Evolutionary conservation across 805 yeast genomes (phyloP).

Genomic region (Dipodascus geniculatus): DNA sequence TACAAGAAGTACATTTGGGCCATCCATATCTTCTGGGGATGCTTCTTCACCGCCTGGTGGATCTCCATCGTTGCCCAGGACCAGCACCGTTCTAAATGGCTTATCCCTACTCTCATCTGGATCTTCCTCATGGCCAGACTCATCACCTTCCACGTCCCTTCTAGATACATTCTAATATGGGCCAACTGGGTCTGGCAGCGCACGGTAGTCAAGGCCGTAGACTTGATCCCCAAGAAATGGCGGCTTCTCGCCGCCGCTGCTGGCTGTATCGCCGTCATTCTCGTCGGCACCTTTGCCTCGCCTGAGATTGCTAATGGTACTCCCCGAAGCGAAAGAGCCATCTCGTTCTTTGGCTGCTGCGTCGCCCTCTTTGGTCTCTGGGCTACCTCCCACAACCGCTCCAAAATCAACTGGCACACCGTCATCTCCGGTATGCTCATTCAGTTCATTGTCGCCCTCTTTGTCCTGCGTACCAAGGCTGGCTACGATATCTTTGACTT

Average conservation of each 20-base stretch:
- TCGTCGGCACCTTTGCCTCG: conserved; percentile 38
- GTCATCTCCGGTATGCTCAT: conserved; percentile 49
- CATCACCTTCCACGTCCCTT: conserved; percentile 38
- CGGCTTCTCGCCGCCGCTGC: conserved; percentile 35
- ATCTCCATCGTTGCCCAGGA: conserved; percentile 40
- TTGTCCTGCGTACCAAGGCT: conserved; percentile 45
- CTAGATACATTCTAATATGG: conserved; percentile 20
- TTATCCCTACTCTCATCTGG: conserved; percentile 46
- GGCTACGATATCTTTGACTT: conserved; percentile 55
- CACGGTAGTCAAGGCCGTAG: conserved; percentile 19
- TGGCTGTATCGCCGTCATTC: conserved; percentile 35
- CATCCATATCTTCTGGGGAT: conserved; percentile 22
- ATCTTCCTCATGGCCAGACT: conserved; percentile 38
- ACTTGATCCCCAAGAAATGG: conserved; percentile 31
- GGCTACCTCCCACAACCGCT: conserved; percentile 35
- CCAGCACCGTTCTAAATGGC: conserved; percentile 40
- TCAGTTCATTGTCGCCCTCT: conserved; percentile 48
- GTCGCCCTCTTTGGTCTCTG: conserved; percentile 36
- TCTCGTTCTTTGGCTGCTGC: conserved; percentile 44
- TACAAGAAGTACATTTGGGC: conserved; percentile 17
- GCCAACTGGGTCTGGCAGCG: conserved; percentile 24
- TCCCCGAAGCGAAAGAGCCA: conserved; percentile 38
- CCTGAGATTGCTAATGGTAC: conserved; percentile 25
- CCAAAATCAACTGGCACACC: conserved; percentile 42
- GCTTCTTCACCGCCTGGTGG: conserved; percentile 47